A percentile compares a stretch with the other conserved stretches of the same genome.
Conservation (phyloP, 2,329 filamentous ascomycete species). For the Cladosporium sp. region DNA sequence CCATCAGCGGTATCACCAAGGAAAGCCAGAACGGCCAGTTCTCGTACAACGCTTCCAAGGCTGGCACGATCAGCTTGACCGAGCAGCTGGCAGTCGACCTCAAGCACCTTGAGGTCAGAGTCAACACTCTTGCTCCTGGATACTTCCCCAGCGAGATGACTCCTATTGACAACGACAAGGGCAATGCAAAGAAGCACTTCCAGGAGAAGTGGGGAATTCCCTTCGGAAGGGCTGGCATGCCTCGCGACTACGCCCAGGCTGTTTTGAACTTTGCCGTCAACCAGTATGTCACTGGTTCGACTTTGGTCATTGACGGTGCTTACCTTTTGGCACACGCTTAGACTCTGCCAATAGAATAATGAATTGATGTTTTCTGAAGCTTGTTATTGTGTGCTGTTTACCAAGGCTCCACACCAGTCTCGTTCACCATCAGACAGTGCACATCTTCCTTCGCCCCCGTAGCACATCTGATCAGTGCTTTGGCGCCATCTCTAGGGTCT, state of each 20-base stretch:
- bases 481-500: constrained; percentile 29
- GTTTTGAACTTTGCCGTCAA: constrained; percentile 51
- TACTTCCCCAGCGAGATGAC: constrained; percentile 58
- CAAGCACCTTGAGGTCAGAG: constrained; percentile 49
- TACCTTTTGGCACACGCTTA: constrained; percentile 42
- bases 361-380: not conserved
- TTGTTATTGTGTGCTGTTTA: constrained; percentile 2
- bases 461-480: constrained; percentile 22
- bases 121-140: constrained; percentile 55
- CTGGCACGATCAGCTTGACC: constrained; percentile 51
- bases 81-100: constrained; percentile 52
- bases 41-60: constrained; percentile 48
- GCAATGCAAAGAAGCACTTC: constrained; percentile 47
- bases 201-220: constrained; percentile 32
- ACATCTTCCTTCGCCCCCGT: constrained; percentile 23
- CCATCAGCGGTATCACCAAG: constrained; percentile 42
- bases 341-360: not conserved
- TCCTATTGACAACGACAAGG: constrained; percentile 44
- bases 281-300: constrained; percentile 60
- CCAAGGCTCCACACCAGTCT: constrained; percentile 24
- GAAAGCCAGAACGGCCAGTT: constrained; percentile 44
- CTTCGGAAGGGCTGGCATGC: constrained; percentile 37
- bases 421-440: constrained; percentile 22
- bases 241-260: constrained; percentile 50
- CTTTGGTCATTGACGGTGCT: constrained; percentile 61